Evolutionary conservation across 495 filamentous ascomycete species (phyloP).

Genomic region (Neurospora tetrasperma): DNA sequence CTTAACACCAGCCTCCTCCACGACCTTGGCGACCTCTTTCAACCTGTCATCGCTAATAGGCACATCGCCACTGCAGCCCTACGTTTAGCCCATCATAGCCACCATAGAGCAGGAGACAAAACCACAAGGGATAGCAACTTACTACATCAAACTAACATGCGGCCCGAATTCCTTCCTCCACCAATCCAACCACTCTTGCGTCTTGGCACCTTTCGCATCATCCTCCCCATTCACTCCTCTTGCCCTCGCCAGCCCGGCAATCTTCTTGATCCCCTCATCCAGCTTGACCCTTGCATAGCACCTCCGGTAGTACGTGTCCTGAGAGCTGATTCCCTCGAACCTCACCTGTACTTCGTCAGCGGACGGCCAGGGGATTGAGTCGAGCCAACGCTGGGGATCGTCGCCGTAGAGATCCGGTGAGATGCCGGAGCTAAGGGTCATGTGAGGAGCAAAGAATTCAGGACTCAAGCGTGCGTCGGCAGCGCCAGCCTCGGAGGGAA

Average conservation of each 20-base stretch:
- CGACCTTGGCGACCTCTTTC: slow-evolving; percentile 8
- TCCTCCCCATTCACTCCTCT: slow-evolving; percentile 13
- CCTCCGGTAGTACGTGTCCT: slow-evolving; percentile 20
- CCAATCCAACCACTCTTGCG: slow-evolving; percentile 16
- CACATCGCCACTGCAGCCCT: slow-evolving; percentile 12
- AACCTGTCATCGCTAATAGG: slow-evolving; percentile 12
- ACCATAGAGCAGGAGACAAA: background rate
- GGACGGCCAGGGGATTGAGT: slow-evolving; percentile 8
- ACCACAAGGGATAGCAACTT: slow-evolving; percentile 1
- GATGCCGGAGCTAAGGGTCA: slow-evolving; percentile 23
- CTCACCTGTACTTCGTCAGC: slow-evolving; percentile 7
- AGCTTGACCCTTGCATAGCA: slow-evolving; percentile 17
- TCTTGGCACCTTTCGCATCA: slow-evolving; percentile 5
- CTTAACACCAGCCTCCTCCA: slow-evolving; percentile 15
- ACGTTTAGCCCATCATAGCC: background rate
- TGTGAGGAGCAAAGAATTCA: slow-evolving; percentile 19
- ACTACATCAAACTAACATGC: slow-evolving; percentile 27
- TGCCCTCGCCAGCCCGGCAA: slow-evolving; percentile 16
- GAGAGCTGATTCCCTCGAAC: slow-evolving; percentile 11
- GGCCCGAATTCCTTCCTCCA: slow-evolving; percentile 19
- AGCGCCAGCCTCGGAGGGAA: slow-evolving; percentile 13
- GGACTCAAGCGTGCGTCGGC: slow-evolving; percentile 5
- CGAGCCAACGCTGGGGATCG: slow-evolving; percentile 20
- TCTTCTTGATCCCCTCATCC: slow-evolving; percentile 8
- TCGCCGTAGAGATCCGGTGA: slow-evolving; percentile 8